Conservation (phyloP, 1,284 basidiomycete species). For the Ceratobasidium sp. region DNA sequence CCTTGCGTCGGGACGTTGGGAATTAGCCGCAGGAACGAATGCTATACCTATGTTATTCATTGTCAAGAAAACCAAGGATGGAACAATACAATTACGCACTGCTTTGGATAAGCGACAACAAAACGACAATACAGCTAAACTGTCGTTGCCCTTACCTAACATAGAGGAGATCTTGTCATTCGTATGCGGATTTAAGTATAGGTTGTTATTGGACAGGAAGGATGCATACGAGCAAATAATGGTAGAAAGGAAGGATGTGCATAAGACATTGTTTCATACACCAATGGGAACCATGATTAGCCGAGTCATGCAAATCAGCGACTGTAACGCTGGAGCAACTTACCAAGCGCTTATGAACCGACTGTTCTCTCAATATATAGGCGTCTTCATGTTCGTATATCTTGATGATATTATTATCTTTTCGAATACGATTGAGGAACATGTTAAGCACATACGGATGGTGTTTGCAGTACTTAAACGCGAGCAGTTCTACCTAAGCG, state of each 20-base stretch:
- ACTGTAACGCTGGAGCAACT: slow-evolving; percentile 55
- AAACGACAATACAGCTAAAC: slow-evolving; percentile 55
- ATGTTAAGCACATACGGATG: slow-evolving; percentile 29
- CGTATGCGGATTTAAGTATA: slow-evolving; percentile 48
- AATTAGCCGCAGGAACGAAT: slow-evolving; percentile 49
- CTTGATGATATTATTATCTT: slow-evolving; percentile 55
- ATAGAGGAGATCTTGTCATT: slow-evolving; percentile 53
- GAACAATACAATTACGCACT: slow-evolving; percentile 48
- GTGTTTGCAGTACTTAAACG: slow-evolving; percentile 37
- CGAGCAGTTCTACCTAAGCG: slow-evolving; percentile 37
- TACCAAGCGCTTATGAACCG: slow-evolving; percentile 56
- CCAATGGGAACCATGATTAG: slow-evolving; percentile 56
- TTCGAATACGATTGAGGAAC: slow-evolving; percentile 41
- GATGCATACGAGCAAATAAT: slow-evolving; percentile 56
- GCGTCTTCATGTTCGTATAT: slow-evolving; percentile 52
- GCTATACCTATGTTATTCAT: slow-evolving; percentile 56
- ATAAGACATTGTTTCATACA: slow-evolving; percentile 49
- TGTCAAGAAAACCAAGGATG: slow-evolving; percentile 49
- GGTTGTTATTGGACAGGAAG: slow-evolving; percentile 50
- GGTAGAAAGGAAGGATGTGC: slow-evolving; percentile 50
- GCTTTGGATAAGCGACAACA: slow-evolving; percentile 52
- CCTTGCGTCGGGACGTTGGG: slow-evolving; percentile 51
- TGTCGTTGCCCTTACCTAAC: slow-evolving; percentile 54
- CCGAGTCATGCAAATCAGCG: slow-evolving; percentile 55
- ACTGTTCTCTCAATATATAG: slow-evolving; percentile 49